Evolutionary conservation across 208 protist species (phyloP).

Genomic region (Wallacemonas sp.): DNA sequence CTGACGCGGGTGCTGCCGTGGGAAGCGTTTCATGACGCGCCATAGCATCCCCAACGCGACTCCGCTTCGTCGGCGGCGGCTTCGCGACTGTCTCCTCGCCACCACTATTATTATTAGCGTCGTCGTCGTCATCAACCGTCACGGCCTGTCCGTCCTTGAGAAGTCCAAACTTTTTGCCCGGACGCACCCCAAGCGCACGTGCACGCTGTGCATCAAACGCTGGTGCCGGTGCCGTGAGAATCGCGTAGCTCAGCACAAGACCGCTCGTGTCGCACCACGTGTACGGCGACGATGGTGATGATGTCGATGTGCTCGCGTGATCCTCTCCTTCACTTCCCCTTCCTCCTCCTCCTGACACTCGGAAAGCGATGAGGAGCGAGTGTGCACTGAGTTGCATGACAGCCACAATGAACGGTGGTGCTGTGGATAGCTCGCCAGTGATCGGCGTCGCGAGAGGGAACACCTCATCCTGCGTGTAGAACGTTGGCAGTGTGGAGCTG

Average conservation of each 20-base stretch:
- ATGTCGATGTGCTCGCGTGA: too few species aligned
- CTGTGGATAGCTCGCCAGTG: background rate
- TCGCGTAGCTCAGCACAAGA: constrained; percentile 53
- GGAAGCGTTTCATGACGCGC: too few species aligned
- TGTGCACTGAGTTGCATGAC: constrained; percentile 33
- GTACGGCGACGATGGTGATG: too few species aligned
- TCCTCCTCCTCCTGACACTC: constrained; percentile 29
- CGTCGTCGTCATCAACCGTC: constrained; percentile 23
- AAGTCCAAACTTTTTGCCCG: constrained; percentile 66
- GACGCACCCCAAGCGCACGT: constrained; percentile 54
- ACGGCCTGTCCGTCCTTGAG: constrained; percentile 69
- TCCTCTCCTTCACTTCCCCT: too few species aligned
- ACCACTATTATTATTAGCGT: background rate
- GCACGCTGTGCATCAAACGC: constrained; percentile 59
- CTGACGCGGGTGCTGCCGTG: too few species aligned
- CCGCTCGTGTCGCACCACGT: constrained; percentile 15
- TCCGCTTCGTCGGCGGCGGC: too few species aligned
- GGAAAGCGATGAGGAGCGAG: constrained; percentile 42
- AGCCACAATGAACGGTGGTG: constrained; percentile 23
- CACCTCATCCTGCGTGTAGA: constrained; percentile 17
- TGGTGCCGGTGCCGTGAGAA: constrained; percentile 49
- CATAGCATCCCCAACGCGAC: too few species aligned
- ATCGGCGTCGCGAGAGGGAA: constrained; percentile 7
- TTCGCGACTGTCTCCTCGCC: background rate
- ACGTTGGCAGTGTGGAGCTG: background rate